Percentiles rank a stretch among this genome's conserved stretches.
Conservation (phyloP, 306 rosid genomes). For the Dryas octopetala region DNA sequence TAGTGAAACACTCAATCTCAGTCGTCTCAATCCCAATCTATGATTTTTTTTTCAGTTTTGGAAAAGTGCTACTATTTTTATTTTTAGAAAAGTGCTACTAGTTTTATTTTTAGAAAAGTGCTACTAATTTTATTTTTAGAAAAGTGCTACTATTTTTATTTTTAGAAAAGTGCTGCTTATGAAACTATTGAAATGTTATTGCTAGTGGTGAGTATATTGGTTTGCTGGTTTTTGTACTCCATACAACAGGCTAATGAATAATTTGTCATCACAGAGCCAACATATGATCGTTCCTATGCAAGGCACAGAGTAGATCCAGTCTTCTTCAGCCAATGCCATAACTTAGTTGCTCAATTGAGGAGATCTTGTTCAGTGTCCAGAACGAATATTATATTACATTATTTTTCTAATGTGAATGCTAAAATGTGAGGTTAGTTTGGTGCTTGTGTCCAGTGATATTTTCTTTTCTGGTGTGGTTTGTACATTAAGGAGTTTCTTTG, state of each 20-base stretch:
- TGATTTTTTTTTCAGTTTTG: neutral
- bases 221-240: neutral
- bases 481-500: conserved; percentile 37
- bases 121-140: no score
- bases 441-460: conserved; percentile 27
- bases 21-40: no score
- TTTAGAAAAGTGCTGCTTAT: neutral
- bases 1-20: neutral
- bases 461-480: conserved; percentile 33
- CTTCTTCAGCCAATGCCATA: conserved; percentile 20
- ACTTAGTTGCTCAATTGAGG: conserved; percentile 30
- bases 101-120: no score
- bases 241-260: conserved; percentile 3
- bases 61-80: no score
- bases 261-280: conserved; percentile 54
- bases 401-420: conserved; percentile 36
- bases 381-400: conserved; percentile 27
- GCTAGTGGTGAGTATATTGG: neutral
- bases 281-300: conserved; percentile 89
- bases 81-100: neutral
- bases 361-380: conserved; percentile 28
- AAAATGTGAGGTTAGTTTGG: conserved; percentile 34
- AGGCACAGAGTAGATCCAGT: conserved; percentile 62
- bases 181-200: neutral
- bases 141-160: no score